Evolutionary conservation across 148 eudicot genomes (phyloP).

Genomic region (Polygonum aviculare): DNA sequence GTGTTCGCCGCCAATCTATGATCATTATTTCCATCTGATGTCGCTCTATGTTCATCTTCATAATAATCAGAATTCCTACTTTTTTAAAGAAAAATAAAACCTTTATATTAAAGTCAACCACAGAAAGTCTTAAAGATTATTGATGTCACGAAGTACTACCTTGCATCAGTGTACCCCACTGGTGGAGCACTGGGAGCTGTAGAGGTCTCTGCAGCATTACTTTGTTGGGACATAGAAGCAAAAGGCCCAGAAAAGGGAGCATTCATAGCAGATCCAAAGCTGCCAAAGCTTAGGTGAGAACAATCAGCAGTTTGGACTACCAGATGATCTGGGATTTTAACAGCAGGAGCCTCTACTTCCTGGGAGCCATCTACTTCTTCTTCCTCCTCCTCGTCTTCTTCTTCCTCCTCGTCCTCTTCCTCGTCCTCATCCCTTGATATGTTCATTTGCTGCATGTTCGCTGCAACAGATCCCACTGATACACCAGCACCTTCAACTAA

Average conservation of each 20-base stretch:
- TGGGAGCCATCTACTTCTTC: conserved; percentile 13
- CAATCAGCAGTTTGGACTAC: conserved; percentile 72
- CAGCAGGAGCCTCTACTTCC: conserved; percentile 66
- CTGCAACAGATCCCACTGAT: conserved; percentile 51
- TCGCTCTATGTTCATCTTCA: conserved; percentile 54
- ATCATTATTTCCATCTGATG: conserved; percentile 46
- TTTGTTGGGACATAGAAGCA: conserved; percentile 34
- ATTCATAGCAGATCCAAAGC: conserved; percentile 56
- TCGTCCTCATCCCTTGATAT: conserved; percentile 37
- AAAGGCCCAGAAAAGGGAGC: conserved; percentile 42
- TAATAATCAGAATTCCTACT: conserved; percentile 72
- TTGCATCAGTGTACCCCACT: conserved; percentile 46
- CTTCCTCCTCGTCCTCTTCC: conserved; percentile 5
- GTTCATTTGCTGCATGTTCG: conserved; percentile 56
- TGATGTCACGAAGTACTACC: conserved; percentile 43
- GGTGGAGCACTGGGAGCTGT: conserved; percentile 41
- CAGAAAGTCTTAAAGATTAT: background rate
- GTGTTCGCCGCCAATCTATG: conserved; percentile 47
- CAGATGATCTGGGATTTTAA: conserved; percentile 77
- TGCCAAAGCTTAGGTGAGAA: conserved; percentile 91
- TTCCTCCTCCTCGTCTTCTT: background rate
- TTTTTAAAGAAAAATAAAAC: conserved; percentile 6
- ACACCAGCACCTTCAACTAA: conserved; percentile 37
- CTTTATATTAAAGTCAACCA: conserved; percentile 3
- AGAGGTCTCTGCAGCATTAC: conserved; percentile 40